Percentiles rank a stretch among this genome's conserved stretches.
Conservation (phyloP, 2,329 filamentous ascomycete genomes). For the Bipolaris oryzae region DNA sequence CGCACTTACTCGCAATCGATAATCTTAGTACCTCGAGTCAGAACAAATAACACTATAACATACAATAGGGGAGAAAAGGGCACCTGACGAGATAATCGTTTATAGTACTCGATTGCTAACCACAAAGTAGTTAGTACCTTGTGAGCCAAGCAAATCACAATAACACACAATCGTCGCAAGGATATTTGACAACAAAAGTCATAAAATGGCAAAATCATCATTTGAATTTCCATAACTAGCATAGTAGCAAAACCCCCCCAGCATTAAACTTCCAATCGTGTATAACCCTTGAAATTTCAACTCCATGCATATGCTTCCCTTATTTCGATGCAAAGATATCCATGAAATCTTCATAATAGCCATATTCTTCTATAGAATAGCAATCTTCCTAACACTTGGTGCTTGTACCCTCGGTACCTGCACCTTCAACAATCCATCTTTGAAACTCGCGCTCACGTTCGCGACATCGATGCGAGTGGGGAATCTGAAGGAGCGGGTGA, state of each 20-base stretch:
- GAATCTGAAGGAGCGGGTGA: slow-evolving; percentile 72
- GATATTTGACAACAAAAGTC: too few relatives aligned
- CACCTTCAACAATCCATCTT: slow-evolving; percentile 69
- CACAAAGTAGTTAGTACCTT: too few relatives aligned
- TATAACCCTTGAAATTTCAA: background rate
- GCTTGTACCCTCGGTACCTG: slow-evolving; percentile 65
- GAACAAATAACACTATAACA: too few relatives aligned
- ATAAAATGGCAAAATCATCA: too few relatives aligned
- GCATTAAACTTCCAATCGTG: background rate
- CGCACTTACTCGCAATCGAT: too few relatives aligned
- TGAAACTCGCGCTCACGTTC: slow-evolving; percentile 65
- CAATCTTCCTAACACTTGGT: slow-evolving; percentile 34
- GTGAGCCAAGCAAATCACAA: too few relatives aligned
- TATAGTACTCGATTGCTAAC: too few relatives aligned
- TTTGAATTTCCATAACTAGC: background rate
- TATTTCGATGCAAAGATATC: background rate
- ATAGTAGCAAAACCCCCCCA: too few relatives aligned
- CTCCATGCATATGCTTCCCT: background rate
- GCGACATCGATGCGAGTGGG: slow-evolving; percentile 68
- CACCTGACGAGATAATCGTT: too few relatives aligned
- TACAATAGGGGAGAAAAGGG: too few relatives aligned
- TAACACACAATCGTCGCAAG: too few relatives aligned
- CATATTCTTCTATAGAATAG: slow-evolving; percentile 29
- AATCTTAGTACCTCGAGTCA: too few relatives aligned
- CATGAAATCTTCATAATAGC: background rate